These are phyloP conservation scores for Nicotiana tabacum DNA, from an alignment of 257 asterid species.

Conservation along the genomic window DNA sequence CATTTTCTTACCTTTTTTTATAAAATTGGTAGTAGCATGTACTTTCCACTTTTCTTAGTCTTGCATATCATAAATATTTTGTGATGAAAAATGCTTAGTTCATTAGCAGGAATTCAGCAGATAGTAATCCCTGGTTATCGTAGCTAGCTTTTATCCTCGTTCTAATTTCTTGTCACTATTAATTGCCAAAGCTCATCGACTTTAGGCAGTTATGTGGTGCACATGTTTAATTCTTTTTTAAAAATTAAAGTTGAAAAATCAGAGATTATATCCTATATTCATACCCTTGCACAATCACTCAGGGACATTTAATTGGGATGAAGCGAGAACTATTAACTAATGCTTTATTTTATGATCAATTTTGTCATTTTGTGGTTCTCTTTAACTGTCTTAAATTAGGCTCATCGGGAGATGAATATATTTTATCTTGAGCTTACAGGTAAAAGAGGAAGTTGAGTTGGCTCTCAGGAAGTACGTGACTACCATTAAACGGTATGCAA, in stretches of 20 bases:
- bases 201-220: not conserved
- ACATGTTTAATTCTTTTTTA: not conserved
- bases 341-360: not conserved
- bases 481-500: constrained; percentile 50
- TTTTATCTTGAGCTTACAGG: constrained; percentile 46
- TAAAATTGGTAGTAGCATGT: not conserved
- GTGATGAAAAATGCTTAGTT: not conserved
- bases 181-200: not conserved
- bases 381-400: not conserved
- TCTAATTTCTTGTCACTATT: not conserved
- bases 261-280: no score
- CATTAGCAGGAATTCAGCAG: not conserved
- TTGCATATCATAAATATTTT: not conserved
- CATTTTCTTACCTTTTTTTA: not conserved
- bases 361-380: not conserved
- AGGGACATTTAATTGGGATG: not conserved
- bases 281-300: no score
- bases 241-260: not conserved
- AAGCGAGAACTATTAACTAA: not conserved
- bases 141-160: not conserved
- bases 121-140: not conserved
- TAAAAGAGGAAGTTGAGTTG: constrained; percentile 86
- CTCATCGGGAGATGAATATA: not conserved
- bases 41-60: not conserved
- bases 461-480: constrained; percentile 67